Base-by-base conservation (phyloP, 73 alveolate species). In the Tetrahymena borealis region DNA sequence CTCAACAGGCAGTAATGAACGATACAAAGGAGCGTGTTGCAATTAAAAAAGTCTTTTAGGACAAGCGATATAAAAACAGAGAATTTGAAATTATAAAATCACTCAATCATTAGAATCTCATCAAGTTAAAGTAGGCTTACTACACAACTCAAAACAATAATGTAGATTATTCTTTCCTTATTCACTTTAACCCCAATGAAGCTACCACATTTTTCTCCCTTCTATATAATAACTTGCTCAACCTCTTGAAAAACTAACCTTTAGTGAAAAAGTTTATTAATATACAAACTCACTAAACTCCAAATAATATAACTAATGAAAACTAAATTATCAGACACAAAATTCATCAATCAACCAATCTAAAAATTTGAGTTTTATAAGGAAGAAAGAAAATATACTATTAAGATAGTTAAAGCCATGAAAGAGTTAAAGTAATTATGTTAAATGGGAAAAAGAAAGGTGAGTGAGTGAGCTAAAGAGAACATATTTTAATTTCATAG, bases 11-110 rank as follows among this genome's bases (percentile, higher is more conserved):
- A 10, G 28, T 24, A 60, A 60, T 60, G 85, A 60, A 94, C 7
- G 97, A 96, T 32, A 96, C 99, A 24, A 97, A 98, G 39, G 99
- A 97, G 42, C 94, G 92, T 16, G 99, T 97, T 13, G 99, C 99
- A 37, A 96, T 97, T 20, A 97, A 97, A 93, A 97, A 96, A 90
- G 99, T 97, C 39, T 97, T 92, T 79, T 97, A 97, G 92, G 99
- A 97, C 79, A 98, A 97, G 96, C 90, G 99, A 90, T 98, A 97
- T 94, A 97, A 97, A 95, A 98, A 98, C 93, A 94, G 99, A 79
- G 99, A 98, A 95, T 96, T 97, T 90, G 91, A 79, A 94, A 98
- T 96, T 94, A 95, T 98, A 96, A 96, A 98, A 93, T 99, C 96
- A 91, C 98, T 98, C 91, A 94, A 92, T 92, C 99, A 98, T 91